phyloP scores from a whole-genome alignment of 2,329 filamentous ascomycete genomes.

The Penicillium polonicum region DNA sequence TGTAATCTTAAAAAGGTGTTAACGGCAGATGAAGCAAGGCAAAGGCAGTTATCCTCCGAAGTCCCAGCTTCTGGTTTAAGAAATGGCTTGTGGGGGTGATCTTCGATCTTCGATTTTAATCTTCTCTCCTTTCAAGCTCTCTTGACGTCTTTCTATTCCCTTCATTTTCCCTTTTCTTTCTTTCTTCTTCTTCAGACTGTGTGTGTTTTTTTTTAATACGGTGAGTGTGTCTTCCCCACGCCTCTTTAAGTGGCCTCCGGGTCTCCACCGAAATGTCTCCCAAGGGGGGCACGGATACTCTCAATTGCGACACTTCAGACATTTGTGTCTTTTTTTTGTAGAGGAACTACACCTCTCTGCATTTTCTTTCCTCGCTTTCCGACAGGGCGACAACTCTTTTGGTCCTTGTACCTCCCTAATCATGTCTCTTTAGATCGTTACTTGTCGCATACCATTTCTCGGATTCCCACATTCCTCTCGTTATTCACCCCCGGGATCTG shows the following conservation, averaged over 20 bases:
- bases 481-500: constrained; percentile 12
- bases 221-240: constrained; percentile 31
- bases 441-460: constrained; percentile 18
- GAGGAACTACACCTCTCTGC: constrained; percentile 6
- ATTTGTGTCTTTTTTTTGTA: constrained; percentile 6
- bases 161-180: neutral
- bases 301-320: constrained; percentile 12
- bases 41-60: constrained; percentile 7
- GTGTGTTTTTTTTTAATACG: constrained; percentile 6
- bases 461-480: constrained; percentile 25
- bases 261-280: constrained; percentile 32
- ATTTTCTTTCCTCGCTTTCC: constrained; percentile 8
- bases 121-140: constrained; percentile 4
- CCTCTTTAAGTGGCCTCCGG: constrained; percentile 24
- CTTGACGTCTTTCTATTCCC: neutral
- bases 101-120: constrained; percentile 7
- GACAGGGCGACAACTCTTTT: neutral
- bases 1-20: neutral
- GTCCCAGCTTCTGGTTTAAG: neutral
- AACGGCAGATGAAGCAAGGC: constrained; percentile 4
- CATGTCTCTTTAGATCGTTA: constrained; percentile 18
- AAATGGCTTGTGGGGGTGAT: constrained; percentile 2
- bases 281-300: constrained; percentile 25
- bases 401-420: constrained; percentile 10
- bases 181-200: neutral